These are phyloP conservation scores for Trichoderma sp. DNA, from an alignment of 2,329 filamentous ascomycete genomes.

Conservation along the genomic window DNA sequence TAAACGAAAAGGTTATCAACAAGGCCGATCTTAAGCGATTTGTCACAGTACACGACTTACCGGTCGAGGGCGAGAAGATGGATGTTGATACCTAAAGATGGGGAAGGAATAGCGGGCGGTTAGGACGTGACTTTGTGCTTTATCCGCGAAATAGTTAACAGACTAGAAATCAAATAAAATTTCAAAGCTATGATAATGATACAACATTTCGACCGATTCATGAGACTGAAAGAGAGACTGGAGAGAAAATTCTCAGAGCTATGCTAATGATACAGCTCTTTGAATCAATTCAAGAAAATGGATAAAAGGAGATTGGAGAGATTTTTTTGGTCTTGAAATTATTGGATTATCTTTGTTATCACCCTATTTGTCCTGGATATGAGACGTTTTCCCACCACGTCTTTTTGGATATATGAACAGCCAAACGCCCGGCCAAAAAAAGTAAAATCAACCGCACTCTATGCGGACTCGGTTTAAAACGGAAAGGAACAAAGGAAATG, in stretches of 20 bases:
- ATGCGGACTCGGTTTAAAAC: slow-evolving; percentile 2
- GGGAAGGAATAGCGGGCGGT: neutral
- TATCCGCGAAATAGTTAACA: slow-evolving; percentile 19
- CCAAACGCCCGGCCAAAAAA: slow-evolving; percentile 17
- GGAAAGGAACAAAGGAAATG: slow-evolving; percentile 13
- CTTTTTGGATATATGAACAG: slow-evolving; percentile 29
- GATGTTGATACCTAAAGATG: slow-evolving; percentile 64
- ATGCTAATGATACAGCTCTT: neutral
- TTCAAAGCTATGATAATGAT: slow-evolving; percentile 6
- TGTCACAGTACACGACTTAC: slow-evolving; percentile 85
- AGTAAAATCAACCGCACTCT: slow-evolving; percentile 12
- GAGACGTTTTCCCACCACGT: slow-evolving; percentile 24
- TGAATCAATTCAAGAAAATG: neutral
- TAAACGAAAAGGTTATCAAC: slow-evolving; percentile 95
- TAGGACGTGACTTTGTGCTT: neutral
- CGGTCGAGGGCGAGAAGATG: slow-evolving; percentile 71
- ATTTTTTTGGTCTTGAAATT: neutral
- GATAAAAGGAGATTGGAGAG: neutral
- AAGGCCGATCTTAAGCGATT: slow-evolving; percentile 94
- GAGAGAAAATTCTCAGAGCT: slow-evolving; percentile 3
- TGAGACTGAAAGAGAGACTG: neutral
- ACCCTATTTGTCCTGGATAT: slow-evolving; percentile 22
- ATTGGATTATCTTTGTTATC: slow-evolving; percentile 27
- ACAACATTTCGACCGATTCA: no score
- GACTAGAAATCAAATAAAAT: slow-evolving; percentile 16